These are phyloP conservation scores for Calonectria pseudoreteaudii DNA, from an alignment of 2,329 filamentous ascomycete genomes.

Conservation along the genomic window DNA sequence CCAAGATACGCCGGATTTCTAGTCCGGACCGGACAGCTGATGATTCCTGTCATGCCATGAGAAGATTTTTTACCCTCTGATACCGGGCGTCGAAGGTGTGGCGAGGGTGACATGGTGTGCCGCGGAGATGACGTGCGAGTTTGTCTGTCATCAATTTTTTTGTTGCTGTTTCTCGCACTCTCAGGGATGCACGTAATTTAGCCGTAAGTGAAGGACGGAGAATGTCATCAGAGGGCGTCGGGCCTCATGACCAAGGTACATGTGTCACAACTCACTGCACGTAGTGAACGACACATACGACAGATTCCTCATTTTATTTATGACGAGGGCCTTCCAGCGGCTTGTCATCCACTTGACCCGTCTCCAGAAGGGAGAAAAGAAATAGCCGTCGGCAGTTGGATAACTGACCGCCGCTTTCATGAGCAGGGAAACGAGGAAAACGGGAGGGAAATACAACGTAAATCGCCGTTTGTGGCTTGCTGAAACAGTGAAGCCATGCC, in stretches of 20 bases:
- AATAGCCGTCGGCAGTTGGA: not conserved
- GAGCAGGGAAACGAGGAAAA: not conserved
- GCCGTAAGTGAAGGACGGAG: not conserved
- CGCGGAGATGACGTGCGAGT: not conserved
- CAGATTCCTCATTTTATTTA: constrained; percentile 12
- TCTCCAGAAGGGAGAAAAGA: not conserved
- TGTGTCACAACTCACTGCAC: constrained; percentile 24
- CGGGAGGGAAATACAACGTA: not conserved
- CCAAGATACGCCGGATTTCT: not conserved
- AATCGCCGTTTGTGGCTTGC: constrained; percentile 7
- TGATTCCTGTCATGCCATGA: constrained; percentile 5
- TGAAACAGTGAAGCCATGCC: constrained; percentile 1
- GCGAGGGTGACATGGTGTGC: not conserved
- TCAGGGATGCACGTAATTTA: not conserved
- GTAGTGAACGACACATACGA: not conserved
- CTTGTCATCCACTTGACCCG: not conserved
- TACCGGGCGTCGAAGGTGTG: not conserved
- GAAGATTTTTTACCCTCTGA: not conserved
- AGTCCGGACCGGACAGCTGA: not conserved
- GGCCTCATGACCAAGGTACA: constrained; percentile 21
- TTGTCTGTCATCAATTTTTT: not conserved
- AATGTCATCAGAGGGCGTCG: not conserved
- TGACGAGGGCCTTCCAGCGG: not conserved
- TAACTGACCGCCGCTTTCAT: not conserved
- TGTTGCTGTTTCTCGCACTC: not conserved